Conservation (phyloP, 306 rosid genomes). For the Cucumis hystrix region DNA sequence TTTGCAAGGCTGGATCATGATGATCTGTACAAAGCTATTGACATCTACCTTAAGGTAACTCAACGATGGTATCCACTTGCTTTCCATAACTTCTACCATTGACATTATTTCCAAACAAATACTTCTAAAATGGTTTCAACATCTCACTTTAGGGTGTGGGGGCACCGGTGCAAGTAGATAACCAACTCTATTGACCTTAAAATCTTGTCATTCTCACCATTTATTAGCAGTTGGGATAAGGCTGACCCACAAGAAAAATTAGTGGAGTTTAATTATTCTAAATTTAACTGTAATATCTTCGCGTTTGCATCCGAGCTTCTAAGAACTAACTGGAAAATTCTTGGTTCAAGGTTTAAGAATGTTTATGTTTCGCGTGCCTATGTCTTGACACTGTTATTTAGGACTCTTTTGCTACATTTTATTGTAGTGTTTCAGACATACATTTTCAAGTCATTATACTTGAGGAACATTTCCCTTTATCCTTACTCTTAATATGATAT, state of each 20-base stretch:
- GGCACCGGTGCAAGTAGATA: constrained; percentile 38
- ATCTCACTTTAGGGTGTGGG: constrained; percentile 45
- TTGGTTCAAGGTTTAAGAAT: neutral
- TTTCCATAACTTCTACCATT: constrained; percentile 12
- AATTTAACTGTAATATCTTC: neutral
- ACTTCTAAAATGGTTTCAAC: constrained; percentile 17
- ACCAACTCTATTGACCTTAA: constrained; percentile 88
- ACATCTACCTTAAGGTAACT: constrained; percentile 82
- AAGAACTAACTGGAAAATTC: neutral
- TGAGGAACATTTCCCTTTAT: neutral
- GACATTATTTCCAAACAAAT: constrained; percentile 4
- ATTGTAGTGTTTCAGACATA: neutral
- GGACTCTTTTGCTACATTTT: neutral
- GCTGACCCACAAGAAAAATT: constrained; percentile 44
- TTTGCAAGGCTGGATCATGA: constrained; percentile 95
- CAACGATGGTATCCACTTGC: neutral
- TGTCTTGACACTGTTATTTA: neutral
- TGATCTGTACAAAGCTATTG: constrained; percentile 89
- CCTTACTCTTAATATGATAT: neutral
- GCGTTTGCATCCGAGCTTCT: neutral
- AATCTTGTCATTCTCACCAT: constrained; percentile 47
- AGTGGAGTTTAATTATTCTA: constrained; percentile 5
- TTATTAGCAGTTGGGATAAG: constrained; percentile 36
- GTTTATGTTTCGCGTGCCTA: neutral
- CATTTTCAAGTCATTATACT: neutral